Evolutionary conservation across 129 eudicot genomes (phyloP).

Genomic region (Glebionis coronaria): DNA sequence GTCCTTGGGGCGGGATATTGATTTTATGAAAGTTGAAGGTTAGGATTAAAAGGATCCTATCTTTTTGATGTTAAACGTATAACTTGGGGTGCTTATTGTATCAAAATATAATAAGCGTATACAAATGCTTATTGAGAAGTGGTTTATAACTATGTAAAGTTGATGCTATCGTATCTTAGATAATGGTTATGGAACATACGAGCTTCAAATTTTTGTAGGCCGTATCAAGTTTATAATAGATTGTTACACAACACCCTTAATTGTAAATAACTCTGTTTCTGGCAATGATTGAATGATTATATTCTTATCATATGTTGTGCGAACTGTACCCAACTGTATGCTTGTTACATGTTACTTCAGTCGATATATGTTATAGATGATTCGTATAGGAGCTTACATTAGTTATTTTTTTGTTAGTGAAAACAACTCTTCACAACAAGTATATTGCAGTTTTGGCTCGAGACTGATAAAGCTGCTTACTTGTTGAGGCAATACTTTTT

Average conservation of each 20-base stretch:
- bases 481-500: slow-evolving; percentile 85
- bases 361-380: too few relatives aligned
- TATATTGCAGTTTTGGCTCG: slow-evolving; percentile 87
- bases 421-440: not conserved
- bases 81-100: too few relatives aligned
- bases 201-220: not conserved
- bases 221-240: not conserved
- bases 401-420: not conserved
- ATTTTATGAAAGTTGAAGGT: too few relatives aligned
- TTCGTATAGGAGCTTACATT: not conserved
- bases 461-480: slow-evolving; percentile 98
- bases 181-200: too few relatives aligned
- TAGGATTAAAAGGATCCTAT: too few relatives aligned
- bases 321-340: not conserved
- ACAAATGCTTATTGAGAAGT: too few relatives aligned
- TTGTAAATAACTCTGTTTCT: slow-evolving; percentile 12
- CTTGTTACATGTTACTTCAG: too few relatives aligned
- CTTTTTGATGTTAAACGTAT: too few relatives aligned
- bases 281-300: not conserved
- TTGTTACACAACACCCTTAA: not conserved
- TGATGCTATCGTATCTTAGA: too few relatives aligned
- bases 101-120: too few relatives aligned
- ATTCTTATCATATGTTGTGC: not conserved
- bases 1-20: too few relatives aligned
- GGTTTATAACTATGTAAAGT: too few relatives aligned